Percentiles rank a stretch among this genome's conserved stretches.
These are phyloP conservation scores for Hysterium pulicare DNA, from an alignment of 2,329 filamentous ascomycete genomes.

Conservation along the genomic window DNA sequence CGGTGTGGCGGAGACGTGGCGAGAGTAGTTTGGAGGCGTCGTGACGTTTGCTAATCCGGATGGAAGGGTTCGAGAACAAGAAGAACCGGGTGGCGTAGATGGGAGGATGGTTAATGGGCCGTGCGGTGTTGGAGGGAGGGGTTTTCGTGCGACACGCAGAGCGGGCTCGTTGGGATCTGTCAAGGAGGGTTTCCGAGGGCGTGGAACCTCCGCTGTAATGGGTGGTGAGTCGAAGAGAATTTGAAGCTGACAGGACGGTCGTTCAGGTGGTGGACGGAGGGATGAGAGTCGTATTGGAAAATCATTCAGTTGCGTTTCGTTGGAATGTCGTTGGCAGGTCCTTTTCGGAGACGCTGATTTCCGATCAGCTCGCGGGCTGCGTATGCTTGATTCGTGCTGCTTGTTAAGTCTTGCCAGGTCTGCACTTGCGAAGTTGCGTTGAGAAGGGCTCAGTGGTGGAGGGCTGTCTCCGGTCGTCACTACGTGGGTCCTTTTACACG, in stretches of 20 bases:
- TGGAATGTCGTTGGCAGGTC: constrained; percentile 12
- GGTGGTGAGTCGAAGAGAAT: too few species aligned
- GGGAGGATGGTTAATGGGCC: constrained; percentile 19
- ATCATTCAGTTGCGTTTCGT: constrained; percentile 18
- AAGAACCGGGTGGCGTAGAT: constrained; percentile 2
- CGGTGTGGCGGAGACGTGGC: constrained; percentile 24
- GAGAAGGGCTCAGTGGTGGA: not conserved
- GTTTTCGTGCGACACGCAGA: constrained; percentile 22
- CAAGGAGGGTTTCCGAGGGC: constrained; percentile 26
- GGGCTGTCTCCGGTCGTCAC: not conserved
- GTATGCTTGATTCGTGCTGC: constrained; percentile 7
- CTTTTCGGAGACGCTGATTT: too few species aligned
- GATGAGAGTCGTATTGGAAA: constrained; percentile 30
- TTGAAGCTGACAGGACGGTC: too few species aligned
- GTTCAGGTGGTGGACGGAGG: constrained; percentile 22
- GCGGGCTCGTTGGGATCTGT: constrained; percentile 29
- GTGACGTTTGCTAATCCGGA: constrained; percentile 25
- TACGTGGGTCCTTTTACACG: too few species aligned
- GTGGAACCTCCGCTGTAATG: too few species aligned
- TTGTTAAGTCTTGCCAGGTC: not conserved
- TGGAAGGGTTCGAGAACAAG: constrained; percentile 11
- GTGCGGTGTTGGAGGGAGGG: constrained; percentile 13
- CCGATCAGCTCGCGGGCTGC: too few species aligned
- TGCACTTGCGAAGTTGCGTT: not conserved
- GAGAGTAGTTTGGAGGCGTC: constrained; percentile 17